Conservation (phyloP, 768 basidiomycete genomes). For the Tremella fuciformis region DNA sequence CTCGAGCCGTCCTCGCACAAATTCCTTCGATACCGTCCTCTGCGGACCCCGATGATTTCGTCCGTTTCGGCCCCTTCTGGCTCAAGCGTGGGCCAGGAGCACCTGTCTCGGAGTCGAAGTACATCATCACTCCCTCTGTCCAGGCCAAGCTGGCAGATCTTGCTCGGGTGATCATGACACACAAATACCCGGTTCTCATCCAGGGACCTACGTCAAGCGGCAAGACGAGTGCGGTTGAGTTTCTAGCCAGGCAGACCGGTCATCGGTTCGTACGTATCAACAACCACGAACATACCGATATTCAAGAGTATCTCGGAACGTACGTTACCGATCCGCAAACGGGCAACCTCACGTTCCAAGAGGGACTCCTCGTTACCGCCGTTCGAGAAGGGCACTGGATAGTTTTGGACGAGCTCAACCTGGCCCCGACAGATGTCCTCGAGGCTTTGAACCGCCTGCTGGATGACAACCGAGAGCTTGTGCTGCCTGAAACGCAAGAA, state of each 20-base stretch:
- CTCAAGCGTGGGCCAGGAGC: slow-evolving; percentile 72
- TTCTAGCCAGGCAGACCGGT: slow-evolving; percentile 85
- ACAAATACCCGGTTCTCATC: slow-evolving; percentile 88
- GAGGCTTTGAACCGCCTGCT: slow-evolving; percentile 94
- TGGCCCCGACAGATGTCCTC: slow-evolving; percentile 95
- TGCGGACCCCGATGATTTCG: slow-evolving; percentile 59
- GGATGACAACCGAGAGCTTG: slow-evolving; percentile 93
- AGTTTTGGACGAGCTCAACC: slow-evolving; percentile 93
- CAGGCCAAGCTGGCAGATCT: slow-evolving; percentile 89
- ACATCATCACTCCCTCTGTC: slow-evolving; percentile 93
- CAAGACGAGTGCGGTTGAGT: slow-evolving; percentile 95
- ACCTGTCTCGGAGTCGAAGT: slow-evolving; percentile 64
- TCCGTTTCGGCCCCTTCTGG: slow-evolving; percentile 90
- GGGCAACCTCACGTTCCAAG: slow-evolving; percentile 91
- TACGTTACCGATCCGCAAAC: slow-evolving; percentile 89
- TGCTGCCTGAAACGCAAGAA: slow-evolving; percentile 94
- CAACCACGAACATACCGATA: slow-evolving; percentile 99
- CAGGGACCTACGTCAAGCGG: slow-evolving; percentile 97
- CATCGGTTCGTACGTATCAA: slow-evolving; percentile 97
- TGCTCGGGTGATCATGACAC: slow-evolving; percentile 82
- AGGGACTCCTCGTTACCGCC: slow-evolving; percentile 89
- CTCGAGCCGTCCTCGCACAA: slow-evolving; percentile 68
- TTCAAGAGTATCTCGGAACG: slow-evolving; percentile 96
- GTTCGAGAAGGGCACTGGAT: slow-evolving; percentile 93
- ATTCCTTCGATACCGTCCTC: slow-evolving; percentile 61